phyloP scores from a whole-genome alignment of 2,329 filamentous ascomycete genomes.

The Ophiosphaerella narmari region DNA sequence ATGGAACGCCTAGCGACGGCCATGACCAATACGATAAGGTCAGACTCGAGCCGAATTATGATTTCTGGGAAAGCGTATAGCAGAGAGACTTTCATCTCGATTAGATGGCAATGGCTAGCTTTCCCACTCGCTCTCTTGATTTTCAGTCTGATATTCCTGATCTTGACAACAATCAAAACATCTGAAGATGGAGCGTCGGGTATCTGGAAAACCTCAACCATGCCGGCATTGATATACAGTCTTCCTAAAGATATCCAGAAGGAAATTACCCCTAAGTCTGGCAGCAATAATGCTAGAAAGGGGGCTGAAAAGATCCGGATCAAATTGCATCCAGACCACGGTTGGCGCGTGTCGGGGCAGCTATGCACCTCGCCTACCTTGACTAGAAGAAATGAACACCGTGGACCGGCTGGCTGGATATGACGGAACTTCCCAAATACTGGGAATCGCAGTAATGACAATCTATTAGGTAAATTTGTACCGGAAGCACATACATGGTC shows the following conservation, averaged over 20 bases:
- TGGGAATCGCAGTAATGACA: too few species aligned
- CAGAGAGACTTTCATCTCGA: slow-evolving; percentile 11
- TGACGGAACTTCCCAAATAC: background rate
- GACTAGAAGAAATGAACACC: background rate
- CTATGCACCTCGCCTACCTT: background rate
- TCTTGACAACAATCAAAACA: slow-evolving; percentile 28
- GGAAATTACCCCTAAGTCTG: slow-evolving; percentile 4
- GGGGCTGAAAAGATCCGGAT: slow-evolving; percentile 10
- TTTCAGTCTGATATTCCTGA: slow-evolving; percentile 28
- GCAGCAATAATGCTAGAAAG: background rate
- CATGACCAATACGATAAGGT: slow-evolving; percentile 26
- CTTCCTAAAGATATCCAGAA: slow-evolving; percentile 23
- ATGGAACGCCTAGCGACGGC: slow-evolving; percentile 21
- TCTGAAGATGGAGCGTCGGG: slow-evolving; percentile 13
- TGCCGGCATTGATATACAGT: slow-evolving; percentile 35
- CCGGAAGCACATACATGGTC: too few species aligned
- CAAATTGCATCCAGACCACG: slow-evolving; percentile 10
- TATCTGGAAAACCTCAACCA: slow-evolving; percentile 39
- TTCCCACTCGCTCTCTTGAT: slow-evolving; percentile 29
- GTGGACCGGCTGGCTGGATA: background rate
- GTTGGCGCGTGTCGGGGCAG: slow-evolving; percentile 21
- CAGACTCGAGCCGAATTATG: slow-evolving; percentile 4
- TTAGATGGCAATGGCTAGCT: slow-evolving; percentile 32
- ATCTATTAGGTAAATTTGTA: too few species aligned
- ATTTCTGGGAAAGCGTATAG: slow-evolving; percentile 12